Conservation (phyloP, 148 eudicot species). For the Limonium bicolor region DNA sequence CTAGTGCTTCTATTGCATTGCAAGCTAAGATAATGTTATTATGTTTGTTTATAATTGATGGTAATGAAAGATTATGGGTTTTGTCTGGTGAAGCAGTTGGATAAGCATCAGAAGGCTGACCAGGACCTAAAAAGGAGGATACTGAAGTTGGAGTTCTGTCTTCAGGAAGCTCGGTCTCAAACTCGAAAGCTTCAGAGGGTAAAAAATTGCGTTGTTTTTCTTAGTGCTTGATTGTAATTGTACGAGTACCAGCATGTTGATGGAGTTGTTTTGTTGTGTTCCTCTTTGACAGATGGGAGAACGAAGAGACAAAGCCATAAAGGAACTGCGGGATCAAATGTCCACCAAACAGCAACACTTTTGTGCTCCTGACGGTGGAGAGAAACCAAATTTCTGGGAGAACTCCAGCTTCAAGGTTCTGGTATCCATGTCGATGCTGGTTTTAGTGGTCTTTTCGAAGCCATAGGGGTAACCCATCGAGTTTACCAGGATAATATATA, state of each 20-base stretch:
- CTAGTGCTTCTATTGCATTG: no score
- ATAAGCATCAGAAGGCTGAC: conserved; percentile 66
- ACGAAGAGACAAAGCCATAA: conserved; percentile 69
- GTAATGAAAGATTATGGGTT: background rate
- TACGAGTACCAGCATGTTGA: no score
- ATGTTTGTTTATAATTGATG: no score
- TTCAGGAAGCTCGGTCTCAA: conserved; percentile 93
- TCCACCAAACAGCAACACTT: conserved; percentile 33
- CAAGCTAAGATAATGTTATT: no score
- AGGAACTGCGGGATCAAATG: conserved; percentile 71
- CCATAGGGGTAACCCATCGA: background rate
- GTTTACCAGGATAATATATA: background rate
- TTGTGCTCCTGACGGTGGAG: conserved; percentile 5
- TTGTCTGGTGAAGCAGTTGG: conserved; percentile 31
- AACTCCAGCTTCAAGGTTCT: conserved; percentile 58
- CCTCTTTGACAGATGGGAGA: conserved; percentile 52
- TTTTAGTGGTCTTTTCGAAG: conserved; percentile 66
- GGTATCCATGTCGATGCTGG: conserved; percentile 77
- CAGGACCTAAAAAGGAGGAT: conserved; percentile 89
- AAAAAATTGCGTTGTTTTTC: background rate
- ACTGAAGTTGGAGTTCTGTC: conserved; percentile 83
- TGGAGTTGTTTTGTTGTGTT: no score
- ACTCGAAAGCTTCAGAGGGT: conserved; percentile 93
- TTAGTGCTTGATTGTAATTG: background rate
- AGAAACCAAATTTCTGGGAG: conserved; percentile 72